Conservation (phyloP, 768 basidiomycete genomes). For the Thelephora aurantiotincta region DNA sequence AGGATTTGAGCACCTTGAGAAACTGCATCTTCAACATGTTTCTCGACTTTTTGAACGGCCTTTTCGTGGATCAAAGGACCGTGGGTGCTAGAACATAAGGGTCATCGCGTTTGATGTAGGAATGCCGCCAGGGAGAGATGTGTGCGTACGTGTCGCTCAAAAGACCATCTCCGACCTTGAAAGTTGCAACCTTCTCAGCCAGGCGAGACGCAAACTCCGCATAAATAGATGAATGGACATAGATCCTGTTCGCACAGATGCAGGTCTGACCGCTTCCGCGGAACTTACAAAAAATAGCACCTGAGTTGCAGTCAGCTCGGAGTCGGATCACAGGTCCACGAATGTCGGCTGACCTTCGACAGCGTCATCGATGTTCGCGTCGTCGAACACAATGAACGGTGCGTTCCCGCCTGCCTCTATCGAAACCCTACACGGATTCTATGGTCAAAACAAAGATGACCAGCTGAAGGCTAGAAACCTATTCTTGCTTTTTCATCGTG, state of each 20-base stretch:
- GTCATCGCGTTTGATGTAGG: neutral
- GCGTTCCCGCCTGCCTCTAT: conserved; percentile 91
- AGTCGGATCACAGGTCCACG: conserved; percentile 5
- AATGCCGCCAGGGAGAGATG: neutral
- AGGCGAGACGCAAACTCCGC: conserved; percentile 85
- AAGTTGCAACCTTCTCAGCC: conserved; percentile 65
- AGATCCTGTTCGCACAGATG: conserved; percentile 82
- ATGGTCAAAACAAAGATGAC: neutral
- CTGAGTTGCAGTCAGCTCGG: conserved; percentile 18
- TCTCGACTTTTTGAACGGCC: conserved; percentile 73
- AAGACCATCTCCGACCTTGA: conserved; percentile 83
- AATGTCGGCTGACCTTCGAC: conserved; percentile 51
- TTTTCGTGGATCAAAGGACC: conserved; percentile 87
- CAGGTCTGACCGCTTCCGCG: conserved; percentile 73
- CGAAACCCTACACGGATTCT: conserved; percentile 30
- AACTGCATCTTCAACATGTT: conserved; percentile 83
- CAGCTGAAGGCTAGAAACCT: neutral
- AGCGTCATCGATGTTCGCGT: conserved; percentile 86
- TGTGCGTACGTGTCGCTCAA: conserved; percentile 56
- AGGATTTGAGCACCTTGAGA: conserved; percentile 76
- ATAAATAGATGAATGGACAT: conserved; percentile 83
- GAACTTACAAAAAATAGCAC: conserved; percentile 69
- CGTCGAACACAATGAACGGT: conserved; percentile 94
- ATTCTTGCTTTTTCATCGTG: conserved; percentile 67
- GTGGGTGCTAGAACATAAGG: conserved; percentile 48